Conservation (phyloP, 1,284 basidiomycete genomes). For the Testicularia cyperi region DNA sequence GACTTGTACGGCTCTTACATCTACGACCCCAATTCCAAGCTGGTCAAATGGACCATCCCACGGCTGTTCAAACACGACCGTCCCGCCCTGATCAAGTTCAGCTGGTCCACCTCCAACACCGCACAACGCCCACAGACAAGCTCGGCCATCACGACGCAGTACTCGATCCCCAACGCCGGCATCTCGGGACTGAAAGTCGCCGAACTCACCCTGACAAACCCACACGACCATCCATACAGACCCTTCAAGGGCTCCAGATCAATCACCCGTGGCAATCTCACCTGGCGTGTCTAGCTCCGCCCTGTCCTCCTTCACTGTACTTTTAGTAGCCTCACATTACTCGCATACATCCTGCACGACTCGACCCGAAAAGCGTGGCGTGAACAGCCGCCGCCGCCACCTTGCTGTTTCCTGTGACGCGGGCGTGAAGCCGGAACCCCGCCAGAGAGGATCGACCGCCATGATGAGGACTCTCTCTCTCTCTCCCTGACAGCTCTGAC, state of each 20-base stretch:
- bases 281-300: conserved; percentile 26
- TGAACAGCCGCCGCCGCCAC: too few relatives aligned
- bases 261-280: conserved; percentile 52
- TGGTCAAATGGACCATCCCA: conserved; percentile 39
- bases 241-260: conserved; percentile 70
- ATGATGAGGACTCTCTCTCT: too few relatives aligned
- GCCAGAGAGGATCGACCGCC: too few relatives aligned
- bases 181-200: conserved; percentile 81
- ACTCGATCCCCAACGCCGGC: conserved; percentile 72
- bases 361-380: too few relatives aligned
- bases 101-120: conserved; percentile 18
- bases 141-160: conserved; percentile 72
- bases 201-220: conserved; percentile 73
- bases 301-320: too few relatives aligned
- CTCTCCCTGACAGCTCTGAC: too few relatives aligned
- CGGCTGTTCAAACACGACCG: conserved; percentile 9
- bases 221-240: conserved; percentile 59
- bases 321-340: too few relatives aligned
- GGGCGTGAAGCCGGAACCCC: too few relatives aligned
- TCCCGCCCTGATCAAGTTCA: conserved; percentile 25
- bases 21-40: conserved; percentile 37
- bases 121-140: conserved; percentile 65
- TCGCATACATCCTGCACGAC: too few relatives aligned
- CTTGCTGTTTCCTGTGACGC: too few relatives aligned
- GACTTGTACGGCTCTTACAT: conserved; percentile 33